Conservation (phyloP, 768 basidiomycete species). For the Phanerochaete sordida region DNA sequence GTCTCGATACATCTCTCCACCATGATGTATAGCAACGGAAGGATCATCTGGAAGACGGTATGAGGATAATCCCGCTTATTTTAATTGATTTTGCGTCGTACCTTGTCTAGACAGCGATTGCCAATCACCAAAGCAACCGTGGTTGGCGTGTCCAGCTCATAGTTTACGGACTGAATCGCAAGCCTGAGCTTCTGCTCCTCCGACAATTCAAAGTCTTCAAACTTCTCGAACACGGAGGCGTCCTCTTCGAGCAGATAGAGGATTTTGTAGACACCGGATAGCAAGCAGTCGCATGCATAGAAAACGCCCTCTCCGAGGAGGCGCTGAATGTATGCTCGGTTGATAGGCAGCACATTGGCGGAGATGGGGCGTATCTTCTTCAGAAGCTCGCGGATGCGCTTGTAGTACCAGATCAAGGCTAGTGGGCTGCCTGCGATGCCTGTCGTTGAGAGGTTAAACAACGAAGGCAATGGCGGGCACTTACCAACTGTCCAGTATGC, state of each 20-base stretch:
- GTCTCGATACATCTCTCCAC: no score
- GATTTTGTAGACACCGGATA: not conserved
- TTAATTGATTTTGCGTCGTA: no score
- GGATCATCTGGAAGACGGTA: no score
- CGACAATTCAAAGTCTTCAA: not conserved
- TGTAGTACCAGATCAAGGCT: no score
- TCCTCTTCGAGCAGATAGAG: not conserved
- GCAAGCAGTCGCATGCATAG: not conserved
- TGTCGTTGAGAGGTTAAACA: no score
- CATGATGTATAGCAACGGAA: no score
- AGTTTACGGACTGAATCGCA: not conserved
- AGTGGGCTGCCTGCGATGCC: no score
- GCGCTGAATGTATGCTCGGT: not conserved
- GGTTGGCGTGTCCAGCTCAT: not conserved
- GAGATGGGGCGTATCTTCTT: not conserved
- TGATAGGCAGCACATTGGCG: not conserved
- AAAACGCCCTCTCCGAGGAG: not conserved
- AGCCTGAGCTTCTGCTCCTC: not conserved
- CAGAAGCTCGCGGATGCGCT: not conserved
- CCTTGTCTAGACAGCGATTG: no score
- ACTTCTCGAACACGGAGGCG: not conserved
- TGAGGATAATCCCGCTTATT: no score
- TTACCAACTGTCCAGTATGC: constrained; percentile 27
- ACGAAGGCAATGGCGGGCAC: no score
- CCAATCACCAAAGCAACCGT: not conserved